Evolutionary conservation across 495 filamentous ascomycete species (phyloP).

Genomic region (Aspergillus asperescens): DNA sequence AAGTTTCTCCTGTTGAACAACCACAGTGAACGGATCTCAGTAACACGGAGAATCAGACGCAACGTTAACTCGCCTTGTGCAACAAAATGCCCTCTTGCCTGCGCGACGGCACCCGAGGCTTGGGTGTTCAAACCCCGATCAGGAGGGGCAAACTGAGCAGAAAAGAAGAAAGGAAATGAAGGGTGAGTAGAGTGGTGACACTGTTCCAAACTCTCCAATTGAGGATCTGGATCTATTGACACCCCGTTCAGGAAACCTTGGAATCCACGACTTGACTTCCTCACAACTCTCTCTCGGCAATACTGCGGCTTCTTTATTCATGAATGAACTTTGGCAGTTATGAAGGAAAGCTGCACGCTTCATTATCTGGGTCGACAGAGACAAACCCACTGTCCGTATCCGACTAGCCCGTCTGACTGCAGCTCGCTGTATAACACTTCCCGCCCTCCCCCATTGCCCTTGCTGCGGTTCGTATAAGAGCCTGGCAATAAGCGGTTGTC

Average conservation of each 20-base stretch:
- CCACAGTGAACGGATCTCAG: too few relatives aligned
- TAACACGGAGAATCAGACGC: too few relatives aligned
- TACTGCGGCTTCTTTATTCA: constrained; percentile 3
- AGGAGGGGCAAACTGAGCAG: background rate
- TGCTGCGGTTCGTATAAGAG: background rate
- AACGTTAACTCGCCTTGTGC: too few relatives aligned
- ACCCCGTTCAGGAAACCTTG: constrained; percentile 13
- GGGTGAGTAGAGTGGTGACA: constrained; percentile 1
- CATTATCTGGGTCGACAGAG: background rate
- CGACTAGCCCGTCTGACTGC: constrained; percentile 2
- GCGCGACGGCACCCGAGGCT: too few relatives aligned
- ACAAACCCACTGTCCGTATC: constrained; percentile 6
- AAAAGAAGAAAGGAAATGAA: background rate
- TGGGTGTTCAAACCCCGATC: background rate
- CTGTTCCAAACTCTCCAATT: background rate
- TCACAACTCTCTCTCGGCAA: background rate
- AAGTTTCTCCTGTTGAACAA: too few relatives aligned
- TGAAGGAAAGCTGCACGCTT: background rate
- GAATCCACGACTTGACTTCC: background rate
- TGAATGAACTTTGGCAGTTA: background rate
- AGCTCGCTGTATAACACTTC: constrained; percentile 4
- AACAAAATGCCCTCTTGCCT: too few relatives aligned
- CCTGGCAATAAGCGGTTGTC: constrained; percentile 7
- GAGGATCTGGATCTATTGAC: constrained; percentile 10
- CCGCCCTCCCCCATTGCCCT: background rate